Base-by-base conservation (phyloP, 129 eudicot species). In the Mikania micrantha region DNA sequence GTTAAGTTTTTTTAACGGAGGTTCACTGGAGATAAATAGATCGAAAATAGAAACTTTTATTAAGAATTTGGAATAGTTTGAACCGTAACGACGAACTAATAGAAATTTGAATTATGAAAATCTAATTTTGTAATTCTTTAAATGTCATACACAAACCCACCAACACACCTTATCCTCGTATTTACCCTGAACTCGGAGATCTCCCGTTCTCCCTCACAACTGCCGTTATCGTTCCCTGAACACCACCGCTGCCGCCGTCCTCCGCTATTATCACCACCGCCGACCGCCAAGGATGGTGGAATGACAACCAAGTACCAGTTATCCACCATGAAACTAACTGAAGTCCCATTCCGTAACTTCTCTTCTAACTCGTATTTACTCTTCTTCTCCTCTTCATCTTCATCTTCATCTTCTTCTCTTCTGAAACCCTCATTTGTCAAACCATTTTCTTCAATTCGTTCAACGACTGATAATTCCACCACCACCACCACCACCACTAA, bases 261-360 rank as follows among this genome's bases (percentile, higher is more conserved):
- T 3, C 16, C 40, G 0, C 39, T 10, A 7, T 40, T 20, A 1
- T 67, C 64, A 57, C 73, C 64, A 57, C 64, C 39, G 2, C 21
- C 40, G 3, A 29, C 71, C 60, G 6, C 44, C 60, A 6, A 16
- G 1, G 49, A 73, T 50, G 77, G 64, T 39, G 70, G 34, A 63
- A 73, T 73, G 64, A 73, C 57, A 3, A n/a, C 19, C 4, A 39
- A 16, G 38, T 70, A 74, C 63, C 71, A 52, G 3, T 21, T 39
- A 62, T 9, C 64, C 25, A 69, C 72, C 9, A 74, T 76, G 78
- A 91, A 81, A 76, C 61, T 85, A 17, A 47, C 92, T 13, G 92
- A 87, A 54, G 66, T 85, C 24, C 91, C 85, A 47, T 74, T 75
- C 9, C 82, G 74, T 60, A 77, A 29, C 69, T 75, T 69, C 58